Evolutionary conservation across 2,329 filamentous ascomycete genomes (phyloP), one percentile per base, ranked within the genome.

Genomic region (Drechmeria coniospora): DNA sequence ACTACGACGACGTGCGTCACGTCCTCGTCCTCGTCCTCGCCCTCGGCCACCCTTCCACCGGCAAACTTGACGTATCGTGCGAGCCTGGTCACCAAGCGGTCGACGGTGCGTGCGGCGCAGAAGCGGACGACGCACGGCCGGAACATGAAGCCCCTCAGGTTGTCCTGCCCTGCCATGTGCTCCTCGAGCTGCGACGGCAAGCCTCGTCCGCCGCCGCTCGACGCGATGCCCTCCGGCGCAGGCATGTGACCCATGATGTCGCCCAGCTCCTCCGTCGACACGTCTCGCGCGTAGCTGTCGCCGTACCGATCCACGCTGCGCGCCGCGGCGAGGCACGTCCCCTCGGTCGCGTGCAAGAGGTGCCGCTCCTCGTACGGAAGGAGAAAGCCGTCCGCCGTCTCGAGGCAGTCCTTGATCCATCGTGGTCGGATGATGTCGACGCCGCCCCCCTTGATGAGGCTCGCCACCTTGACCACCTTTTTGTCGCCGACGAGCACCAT

Each of bases 391-490:
- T 42, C 60, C 29, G 37, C 64, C 52, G 50, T 71, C 49, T 66
- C 65, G 19, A 92, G 62, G 41, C 82, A 90, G 48, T 95, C 84
- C 16, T 80, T 60, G 3, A 95, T 57, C 90, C 90, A 98, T 5
- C 61, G 64, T 0, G 86, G 79, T 14, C 72, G 71, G 31, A 95
- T 63, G 27, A 98, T 76, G 39, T 82, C 75, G 6, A 69, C 63
- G 0, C 68, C 60, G 4, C 73, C 76, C 5, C 60, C 63, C 42
- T 90, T 92, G 35, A 83, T 73, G 7, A 94, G 53, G 8, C 81
- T 84, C 2, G 81, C 80, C 1, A 86, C 84, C 44, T 86, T 86
- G 39, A 95, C 74, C 0, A 71, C 65, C 23, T 64, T 79, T 49
- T 83, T 79, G 38, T 94, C 86, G 1, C 79, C 82, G 8, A 95